Conservation (phyloP, 331 rosid species). For the Quercus lobata region DNA sequence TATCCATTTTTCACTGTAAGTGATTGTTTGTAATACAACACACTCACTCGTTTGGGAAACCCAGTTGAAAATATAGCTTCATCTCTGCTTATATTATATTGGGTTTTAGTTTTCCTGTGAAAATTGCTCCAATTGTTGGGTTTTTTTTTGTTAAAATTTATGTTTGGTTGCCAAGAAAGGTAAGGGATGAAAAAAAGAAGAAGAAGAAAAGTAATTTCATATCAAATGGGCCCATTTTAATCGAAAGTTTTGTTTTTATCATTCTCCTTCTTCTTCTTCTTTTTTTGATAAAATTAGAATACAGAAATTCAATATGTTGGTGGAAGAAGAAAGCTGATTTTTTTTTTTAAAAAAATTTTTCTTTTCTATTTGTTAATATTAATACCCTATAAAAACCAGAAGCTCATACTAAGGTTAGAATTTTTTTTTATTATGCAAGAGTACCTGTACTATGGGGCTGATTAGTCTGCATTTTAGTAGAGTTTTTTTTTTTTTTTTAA, state of each 20-base stretch:
- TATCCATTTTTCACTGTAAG: background rate
- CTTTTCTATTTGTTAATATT: background rate
- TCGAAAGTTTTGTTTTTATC: background rate
- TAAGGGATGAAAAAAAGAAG: background rate
- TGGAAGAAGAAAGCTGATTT: background rate
- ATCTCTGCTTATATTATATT: background rate
- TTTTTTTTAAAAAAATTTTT: background rate
- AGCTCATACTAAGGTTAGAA: background rate
- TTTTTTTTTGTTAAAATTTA: background rate
- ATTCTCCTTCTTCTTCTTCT: background rate
- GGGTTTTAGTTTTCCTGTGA: background rate
- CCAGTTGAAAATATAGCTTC: background rate
- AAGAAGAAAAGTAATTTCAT: background rate
- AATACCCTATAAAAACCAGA: background rate
- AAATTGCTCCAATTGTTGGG: background rate
- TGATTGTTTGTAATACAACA: background rate
- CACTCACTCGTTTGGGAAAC: background rate
- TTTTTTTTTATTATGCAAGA: background rate
- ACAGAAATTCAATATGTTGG: background rate
- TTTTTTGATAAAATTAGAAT: no score
- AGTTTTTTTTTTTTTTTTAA: background rate
- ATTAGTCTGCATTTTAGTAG: background rate
- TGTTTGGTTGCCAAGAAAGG: background rate
- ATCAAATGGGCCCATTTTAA: background rate
- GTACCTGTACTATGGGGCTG: background rate